Percentiles rank a stretch among this genome's conserved stretches.
These are phyloP conservation scores for Lineolata rhizophorae DNA, from an alignment of 495 filamentous ascomycete genomes.

Conservation along the genomic window DNA sequence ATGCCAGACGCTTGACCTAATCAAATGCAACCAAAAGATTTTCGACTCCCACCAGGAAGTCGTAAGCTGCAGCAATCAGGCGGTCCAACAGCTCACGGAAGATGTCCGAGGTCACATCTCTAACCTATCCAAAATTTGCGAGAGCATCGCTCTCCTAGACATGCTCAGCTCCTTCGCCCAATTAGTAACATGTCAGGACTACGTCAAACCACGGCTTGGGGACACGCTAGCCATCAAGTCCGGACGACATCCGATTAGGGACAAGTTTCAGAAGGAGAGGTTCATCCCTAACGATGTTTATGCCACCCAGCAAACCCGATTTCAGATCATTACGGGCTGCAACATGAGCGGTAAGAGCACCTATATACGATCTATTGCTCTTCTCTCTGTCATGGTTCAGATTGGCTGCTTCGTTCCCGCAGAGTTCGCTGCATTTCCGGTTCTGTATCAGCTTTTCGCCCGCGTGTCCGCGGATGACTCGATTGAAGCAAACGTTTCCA, in stretches of 20 bases:
- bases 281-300: conserved; percentile 85
- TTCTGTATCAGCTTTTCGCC: conserved; percentile 68
- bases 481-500: conserved; percentile 79
- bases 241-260: conserved; percentile 67
- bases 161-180: conserved; percentile 68
- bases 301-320: conserved; percentile 50
- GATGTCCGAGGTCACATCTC: conserved; percentile 44
- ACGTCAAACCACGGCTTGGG: conserved; percentile 48
- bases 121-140: conserved; percentile 53
- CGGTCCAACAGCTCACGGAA: conserved; percentile 45
- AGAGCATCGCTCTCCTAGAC: conserved; percentile 75
- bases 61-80: conserved; percentile 23
- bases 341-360: conserved; percentile 99
- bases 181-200: conserved; percentile 52
- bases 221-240: conserved; percentile 56
- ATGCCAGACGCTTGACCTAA: conserved; percentile 65
- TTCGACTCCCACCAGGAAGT: background rate
- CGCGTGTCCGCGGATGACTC: conserved; percentile 70
- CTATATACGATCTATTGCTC: conserved; percentile 69
- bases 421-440: conserved; percentile 56
- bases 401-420: conserved; percentile 85
- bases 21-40: conserved; percentile 33
- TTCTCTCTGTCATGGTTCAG: conserved; percentile 82
- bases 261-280: conserved; percentile 39
- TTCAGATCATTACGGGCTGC: conserved; percentile 87